phyloP scores from a whole-genome alignment of 805 yeast species.

The Candida yuanshanica region DNA sequence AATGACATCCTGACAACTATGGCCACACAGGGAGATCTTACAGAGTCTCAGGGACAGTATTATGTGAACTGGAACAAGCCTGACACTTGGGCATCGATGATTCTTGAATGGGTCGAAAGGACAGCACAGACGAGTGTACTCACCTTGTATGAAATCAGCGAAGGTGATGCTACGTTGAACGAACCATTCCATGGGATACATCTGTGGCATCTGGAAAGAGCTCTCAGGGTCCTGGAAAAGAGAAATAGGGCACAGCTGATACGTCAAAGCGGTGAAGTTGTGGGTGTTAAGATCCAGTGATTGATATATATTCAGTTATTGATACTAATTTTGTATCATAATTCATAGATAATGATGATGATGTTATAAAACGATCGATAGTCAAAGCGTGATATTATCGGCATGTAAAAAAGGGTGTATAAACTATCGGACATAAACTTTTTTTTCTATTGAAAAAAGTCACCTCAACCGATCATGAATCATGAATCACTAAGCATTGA shows the following conservation, averaged over 20 bases:
- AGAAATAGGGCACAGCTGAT: constrained; percentile 70
- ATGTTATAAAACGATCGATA: no score
- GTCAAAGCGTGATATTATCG: no score
- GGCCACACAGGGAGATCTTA: constrained; percentile 48
- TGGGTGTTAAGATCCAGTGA: constrained; percentile 71
- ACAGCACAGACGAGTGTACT: constrained; percentile 75
- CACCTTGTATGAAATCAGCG: constrained; percentile 74
- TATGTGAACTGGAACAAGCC: constrained; percentile 63
- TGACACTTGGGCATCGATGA: constrained; percentile 58
- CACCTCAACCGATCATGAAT: not conserved
- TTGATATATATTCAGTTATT: not conserved
- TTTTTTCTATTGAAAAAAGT: not conserved
- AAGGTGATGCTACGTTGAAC: constrained; percentile 51
- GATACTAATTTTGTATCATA: no score
- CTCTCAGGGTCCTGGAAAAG: constrained; percentile 53
- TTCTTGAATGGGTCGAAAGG: constrained; percentile 66
- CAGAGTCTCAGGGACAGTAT: constrained; percentile 32
- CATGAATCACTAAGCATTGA: no score
- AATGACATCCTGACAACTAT: constrained; percentile 51
- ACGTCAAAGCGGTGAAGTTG: constrained; percentile 58
- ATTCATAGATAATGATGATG: no score
- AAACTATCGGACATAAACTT: not conserved
- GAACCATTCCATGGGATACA: constrained; percentile 65
- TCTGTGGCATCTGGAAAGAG: constrained; percentile 43
- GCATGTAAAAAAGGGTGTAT: not conserved